Base-by-base conservation (phyloP, 148 eudicot species). In the Polygonum aviculare region DNA sequence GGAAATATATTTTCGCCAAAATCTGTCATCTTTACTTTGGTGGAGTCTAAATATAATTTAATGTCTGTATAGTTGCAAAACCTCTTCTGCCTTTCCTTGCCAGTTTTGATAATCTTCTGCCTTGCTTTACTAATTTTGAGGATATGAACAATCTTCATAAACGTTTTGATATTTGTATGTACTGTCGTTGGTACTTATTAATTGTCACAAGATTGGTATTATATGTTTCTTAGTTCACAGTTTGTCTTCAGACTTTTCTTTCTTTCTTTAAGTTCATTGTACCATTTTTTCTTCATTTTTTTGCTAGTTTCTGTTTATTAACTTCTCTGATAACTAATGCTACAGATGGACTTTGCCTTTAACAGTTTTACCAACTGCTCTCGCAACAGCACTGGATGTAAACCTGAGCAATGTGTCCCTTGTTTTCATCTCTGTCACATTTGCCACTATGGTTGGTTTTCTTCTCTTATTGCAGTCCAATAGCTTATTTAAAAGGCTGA, bases 401-500 rank as follows among this genome's bases (percentile, higher is more conserved):
- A 95, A 95, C 81, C 82, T 95, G 83, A 95, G 98, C 96, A 95
- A 95, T 79, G 96, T 85, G 62, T 95, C 98, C 71, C 97, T 95
- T 84, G 99, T 95, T 84, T 95, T 95, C 84, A 90, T 95, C 85
- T 86, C 99, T 59, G 99, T 95, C 76, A 95, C 97, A 63, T 95
- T 95, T 85, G 99, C 99, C 77, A 95, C 99, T 21, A 95, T 95
- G 99, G 99, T 95, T 83, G 51, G 91, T 88, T 55, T 19, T 76
- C 72, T 47, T 73, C 73, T 44, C 75, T 49, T 15, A 5, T 67
- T 67, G 70, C n/a, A 65, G 70, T 65, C 45, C 21, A 6, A 10
- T 67, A 36, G 69, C 57, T 67, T 33, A 72, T 72, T n/a, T 71
- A 12, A 57, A 57, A 57, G 31, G 12, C 12, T 21, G 21, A 19